Base-by-base conservation (phyloP, 2,329 filamentous ascomycete genomes). In the Chrysosphaeria jannelii region DNA sequence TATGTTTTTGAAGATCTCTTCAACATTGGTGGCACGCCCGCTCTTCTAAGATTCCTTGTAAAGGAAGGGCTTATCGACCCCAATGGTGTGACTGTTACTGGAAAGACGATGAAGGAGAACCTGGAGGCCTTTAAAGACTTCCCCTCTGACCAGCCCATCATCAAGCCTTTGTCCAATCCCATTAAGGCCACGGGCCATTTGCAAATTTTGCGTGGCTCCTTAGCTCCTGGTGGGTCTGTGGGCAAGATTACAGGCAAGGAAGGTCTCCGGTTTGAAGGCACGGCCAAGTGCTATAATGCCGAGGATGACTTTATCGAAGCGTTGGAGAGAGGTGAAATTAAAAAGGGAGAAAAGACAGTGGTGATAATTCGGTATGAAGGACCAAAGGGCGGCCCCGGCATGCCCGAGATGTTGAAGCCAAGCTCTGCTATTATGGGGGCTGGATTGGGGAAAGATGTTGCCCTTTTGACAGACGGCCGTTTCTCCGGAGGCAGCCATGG, bases 211-310 rank as follows among this genome's bases (percentile, higher is more conserved):
- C 64, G 66, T 30, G 78, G 78, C 19, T 75, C 76, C 28, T 59
- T 90, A 18, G 76, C 79, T 1, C 79, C 78, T 3, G 69, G 67
- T 7, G 79, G 78, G 23, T 72, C 74, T 1, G 78, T 90, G 8
- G 78, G 76, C 30, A 90, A 90, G 47, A 90, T 90, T 42, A 90
- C 78, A 0, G 78, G 78, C 23, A 90, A 90, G 48, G 78, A 90
- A 45, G 78, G 79, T n/a, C 57, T 75, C 10, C 52, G 49, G 8
- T 90, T 90, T 44, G 64, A 55, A 8, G 78, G 78, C 28, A 74
- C 66, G 39, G 78, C 79, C 4, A 57, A 63, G 20, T 72, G 78
- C 31, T 90, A 78, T 42, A 57, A 90, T 44, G 72, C 76, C 32
- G 79, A 91, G 45, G 56, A 66, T 34, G 58, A 68, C 36, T 69